These are phyloP conservation scores for Candida ortonii DNA, from an alignment of 805 yeast genomes.

Conservation along the genomic window DNA sequence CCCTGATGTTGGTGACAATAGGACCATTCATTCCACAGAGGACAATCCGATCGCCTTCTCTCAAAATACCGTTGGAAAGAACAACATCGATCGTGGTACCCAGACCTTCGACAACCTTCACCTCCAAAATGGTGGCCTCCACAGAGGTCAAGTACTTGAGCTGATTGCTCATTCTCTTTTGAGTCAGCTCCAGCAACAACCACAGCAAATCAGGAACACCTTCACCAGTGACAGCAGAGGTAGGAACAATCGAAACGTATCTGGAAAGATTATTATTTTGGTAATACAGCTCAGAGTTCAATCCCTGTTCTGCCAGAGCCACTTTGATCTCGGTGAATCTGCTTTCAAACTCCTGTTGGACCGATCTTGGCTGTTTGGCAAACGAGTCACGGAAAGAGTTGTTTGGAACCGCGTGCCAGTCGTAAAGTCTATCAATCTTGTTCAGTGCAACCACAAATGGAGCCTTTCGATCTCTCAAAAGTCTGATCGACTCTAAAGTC, in stretches of 20 bases:
- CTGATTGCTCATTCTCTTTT: slow-evolving; percentile 98
- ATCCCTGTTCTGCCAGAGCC: slow-evolving; percentile 95
- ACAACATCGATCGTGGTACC: slow-evolving; percentile 99
- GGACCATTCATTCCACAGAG: slow-evolving; percentile 99
- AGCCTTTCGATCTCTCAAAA: slow-evolving; percentile 94
- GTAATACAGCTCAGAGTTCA: slow-evolving; percentile 94
- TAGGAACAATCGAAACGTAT: slow-evolving; percentile 94
- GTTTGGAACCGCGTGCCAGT: slow-evolving; percentile 88
- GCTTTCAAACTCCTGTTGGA: slow-evolving; percentile 88
- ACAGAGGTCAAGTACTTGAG: slow-evolving; percentile 91
- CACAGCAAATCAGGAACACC: slow-evolving; percentile 99
- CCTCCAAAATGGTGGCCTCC: slow-evolving; percentile 96
- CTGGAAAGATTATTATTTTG: slow-evolving; percentile 91
- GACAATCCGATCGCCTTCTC: slow-evolving; percentile 93
- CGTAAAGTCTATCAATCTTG: slow-evolving; percentile 96
- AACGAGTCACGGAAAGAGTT: slow-evolving; percentile 95
- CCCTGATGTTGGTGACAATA: slow-evolving; percentile 92
- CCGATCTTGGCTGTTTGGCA: slow-evolving; percentile 75
- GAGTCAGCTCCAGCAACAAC: slow-evolving; percentile 92
- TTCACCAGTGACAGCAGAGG: slow-evolving; percentile 98
- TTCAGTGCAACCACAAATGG: slow-evolving; percentile 97
- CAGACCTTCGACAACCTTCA: slow-evolving; percentile 95
- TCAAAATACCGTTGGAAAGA: slow-evolving; percentile 90
- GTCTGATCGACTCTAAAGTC: slow-evolving; percentile 88
- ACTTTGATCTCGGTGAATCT: slow-evolving; percentile 82